A percentile compares a stretch with the other conserved stretches of the same genome.
These are phyloP conservation scores for Schizonepeta tenuifolia DNA, from an alignment of 257 asterid genomes.

Conservation along the genomic window DNA sequence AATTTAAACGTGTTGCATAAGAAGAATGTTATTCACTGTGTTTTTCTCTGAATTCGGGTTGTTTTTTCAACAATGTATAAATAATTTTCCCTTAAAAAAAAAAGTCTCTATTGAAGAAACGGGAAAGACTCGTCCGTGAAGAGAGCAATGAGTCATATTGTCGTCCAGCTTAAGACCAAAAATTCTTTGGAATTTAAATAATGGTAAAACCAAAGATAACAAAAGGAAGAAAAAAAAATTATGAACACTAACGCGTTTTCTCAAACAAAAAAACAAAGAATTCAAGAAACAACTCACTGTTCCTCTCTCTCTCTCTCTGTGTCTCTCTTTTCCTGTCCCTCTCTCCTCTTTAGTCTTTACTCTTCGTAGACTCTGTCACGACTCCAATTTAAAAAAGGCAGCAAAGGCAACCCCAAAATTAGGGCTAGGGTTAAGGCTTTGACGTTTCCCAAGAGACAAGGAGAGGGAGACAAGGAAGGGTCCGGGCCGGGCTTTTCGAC, in stretches of 20 bases:
- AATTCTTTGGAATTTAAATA: constrained; percentile 23
- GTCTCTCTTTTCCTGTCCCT: constrained; percentile 14
- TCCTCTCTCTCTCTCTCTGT: constrained; percentile 9
- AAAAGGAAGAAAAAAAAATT: constrained; percentile 9
- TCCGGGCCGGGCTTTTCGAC: constrained; percentile 40
- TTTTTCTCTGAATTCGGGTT: too few species aligned
- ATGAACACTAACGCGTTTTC: constrained; percentile 53
- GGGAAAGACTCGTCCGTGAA: constrained; percentile 15
- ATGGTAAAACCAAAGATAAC: neutral
- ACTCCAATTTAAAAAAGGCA: neutral
- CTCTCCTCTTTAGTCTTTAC: constrained; percentile 33
- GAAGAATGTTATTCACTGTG: too few species aligned
- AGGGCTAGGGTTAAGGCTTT: constrained; percentile 64
- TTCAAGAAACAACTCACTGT: constrained; percentile 36
- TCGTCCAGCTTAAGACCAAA: constrained; percentile 33
- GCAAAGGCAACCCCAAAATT: constrained; percentile 41
- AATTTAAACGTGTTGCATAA: too few species aligned
- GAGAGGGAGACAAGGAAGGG: constrained; percentile 31
- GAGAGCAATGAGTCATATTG: constrained; percentile 13
- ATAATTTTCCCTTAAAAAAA: too few species aligned
- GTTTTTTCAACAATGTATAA: too few species aligned
- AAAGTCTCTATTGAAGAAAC: neutral
- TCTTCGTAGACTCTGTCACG: constrained; percentile 40
- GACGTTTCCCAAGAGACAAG: constrained; percentile 6
- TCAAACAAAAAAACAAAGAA: constrained; percentile 32